Evolutionary conservation across 805 yeast species (phyloP).

Genomic region (Yarrowia sp.): DNA sequence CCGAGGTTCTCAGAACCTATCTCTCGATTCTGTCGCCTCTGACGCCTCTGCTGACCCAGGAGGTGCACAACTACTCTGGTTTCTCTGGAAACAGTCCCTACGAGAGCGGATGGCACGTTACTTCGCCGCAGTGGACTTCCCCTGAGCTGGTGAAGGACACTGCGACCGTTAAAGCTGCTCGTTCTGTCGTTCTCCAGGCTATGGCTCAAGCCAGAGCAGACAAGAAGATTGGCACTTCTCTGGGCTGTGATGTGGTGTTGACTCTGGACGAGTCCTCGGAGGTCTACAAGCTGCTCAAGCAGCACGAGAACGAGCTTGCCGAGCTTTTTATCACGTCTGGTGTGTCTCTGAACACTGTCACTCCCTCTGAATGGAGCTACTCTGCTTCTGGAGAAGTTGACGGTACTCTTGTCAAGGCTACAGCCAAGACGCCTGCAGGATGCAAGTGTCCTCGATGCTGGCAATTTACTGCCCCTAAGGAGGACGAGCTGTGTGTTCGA

Average conservation of each 20-base stretch:
- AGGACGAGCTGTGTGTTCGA: constrained; percentile 60
- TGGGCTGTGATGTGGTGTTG: constrained; percentile 8
- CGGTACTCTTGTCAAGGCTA: constrained; percentile 38
- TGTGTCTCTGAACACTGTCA: constrained; percentile 43
- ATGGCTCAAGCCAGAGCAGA: constrained; percentile 57
- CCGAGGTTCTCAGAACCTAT: constrained; percentile 54
- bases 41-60: constrained; percentile 80
- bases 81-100: constrained; percentile 46
- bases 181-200: constrained; percentile 49
- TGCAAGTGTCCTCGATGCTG: constrained; percentile 93
- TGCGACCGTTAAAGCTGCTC: constrained; percentile 46
- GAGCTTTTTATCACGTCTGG: constrained; percentile 66
- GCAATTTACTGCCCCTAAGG: constrained; percentile 61
- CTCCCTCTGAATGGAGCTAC: constrained; percentile 37
- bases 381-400: constrained; percentile 37
- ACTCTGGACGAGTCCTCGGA: not conserved
- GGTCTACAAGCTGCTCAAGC: constrained; percentile 30
- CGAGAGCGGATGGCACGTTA: constrained; percentile 45
- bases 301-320: constrained; percentile 46
- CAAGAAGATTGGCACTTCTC: constrained; percentile 39
- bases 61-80: constrained; percentile 70
- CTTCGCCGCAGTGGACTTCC: constrained; percentile 42
- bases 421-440: constrained; percentile 47
- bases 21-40: constrained; percentile 74
- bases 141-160: constrained; percentile 46